Percentiles rank a stretch among this genome's conserved stretches.
Conservation (phyloP, 768 basidiomycete genomes). For the Dioszegia hungarica region DNA sequence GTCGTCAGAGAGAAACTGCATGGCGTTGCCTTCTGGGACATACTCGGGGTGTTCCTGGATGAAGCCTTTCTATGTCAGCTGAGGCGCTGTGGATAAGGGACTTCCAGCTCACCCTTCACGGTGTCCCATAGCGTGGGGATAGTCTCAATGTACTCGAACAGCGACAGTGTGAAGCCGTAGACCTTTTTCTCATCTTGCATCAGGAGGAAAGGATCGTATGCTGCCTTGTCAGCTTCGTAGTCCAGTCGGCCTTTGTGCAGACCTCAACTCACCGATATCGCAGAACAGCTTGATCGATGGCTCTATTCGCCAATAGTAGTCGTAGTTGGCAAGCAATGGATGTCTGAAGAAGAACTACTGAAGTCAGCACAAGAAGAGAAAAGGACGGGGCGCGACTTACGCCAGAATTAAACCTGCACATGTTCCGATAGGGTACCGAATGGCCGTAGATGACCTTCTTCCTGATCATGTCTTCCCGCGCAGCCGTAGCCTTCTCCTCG, state of each 20-base stretch:
- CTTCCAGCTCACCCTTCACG: constrained; percentile 58
- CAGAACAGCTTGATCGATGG: constrained; percentile 78
- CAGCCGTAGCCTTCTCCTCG: constrained; percentile 60
- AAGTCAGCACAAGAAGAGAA: neutral
- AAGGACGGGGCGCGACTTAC: constrained; percentile 52
- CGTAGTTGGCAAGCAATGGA: constrained; percentile 66
- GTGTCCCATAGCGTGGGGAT: constrained; percentile 74
- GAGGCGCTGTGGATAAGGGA: neutral
- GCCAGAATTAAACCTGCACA: constrained; percentile 93
- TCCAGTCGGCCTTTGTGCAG: neutral
- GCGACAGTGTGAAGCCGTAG: constrained; percentile 79
- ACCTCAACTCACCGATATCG: constrained; percentile 51
- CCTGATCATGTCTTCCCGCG: constrained; percentile 61
- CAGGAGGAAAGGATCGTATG: constrained; percentile 68
- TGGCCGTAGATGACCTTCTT: constrained; percentile 60
- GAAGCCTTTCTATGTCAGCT: constrained; percentile 56
- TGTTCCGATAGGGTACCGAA: constrained; percentile 68
- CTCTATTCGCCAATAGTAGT: constrained; percentile 90
- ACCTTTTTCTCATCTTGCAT: constrained; percentile 77
- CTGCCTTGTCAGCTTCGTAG: constrained; percentile 16
- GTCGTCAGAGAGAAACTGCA: constrained; percentile 71
- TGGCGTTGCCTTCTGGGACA: constrained; percentile 61
- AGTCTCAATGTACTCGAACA: constrained; percentile 73
- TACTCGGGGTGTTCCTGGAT: constrained; percentile 60
- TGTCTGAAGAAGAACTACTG: constrained; percentile 76